A percentile compares a stretch with the other conserved stretches of the same genome.
Evolutionary conservation across 176 grass and related monocot genomes (phyloP).

Genomic region (Puccinellia tenuiflora): DNA sequence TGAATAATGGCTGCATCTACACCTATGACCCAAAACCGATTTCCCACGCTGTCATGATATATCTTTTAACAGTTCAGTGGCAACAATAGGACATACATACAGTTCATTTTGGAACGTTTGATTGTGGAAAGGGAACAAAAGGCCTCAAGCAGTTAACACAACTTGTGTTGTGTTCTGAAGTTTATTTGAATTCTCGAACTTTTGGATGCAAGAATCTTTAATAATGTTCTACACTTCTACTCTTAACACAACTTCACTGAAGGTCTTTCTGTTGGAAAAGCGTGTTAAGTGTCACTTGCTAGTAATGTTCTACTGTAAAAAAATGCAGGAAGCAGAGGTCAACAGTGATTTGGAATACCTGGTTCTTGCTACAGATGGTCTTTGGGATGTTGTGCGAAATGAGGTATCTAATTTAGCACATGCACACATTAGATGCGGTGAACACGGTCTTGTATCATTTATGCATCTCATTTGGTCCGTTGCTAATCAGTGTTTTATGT

Average conservation of each 20-base stretch:
- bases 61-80: constrained; percentile 5
- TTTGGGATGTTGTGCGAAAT: constrained; percentile 78
- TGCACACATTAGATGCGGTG: background rate
- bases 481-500: constrained; percentile 1
- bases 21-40: no score
- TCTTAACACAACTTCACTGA: background rate
- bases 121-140: background rate
- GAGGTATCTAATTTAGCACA: constrained; percentile 45
- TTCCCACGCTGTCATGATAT: background rate
- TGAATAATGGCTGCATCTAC: no score
- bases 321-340: constrained; percentile 53
- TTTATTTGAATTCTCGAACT: background rate
- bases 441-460: background rate
- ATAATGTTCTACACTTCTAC: background rate
- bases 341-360: constrained; percentile 55
- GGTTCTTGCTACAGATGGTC: constrained; percentile 80
- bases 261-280: background rate
- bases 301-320: background rate
- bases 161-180: background rate
- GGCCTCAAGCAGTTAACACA: background rate
- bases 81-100: background rate
- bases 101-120: background rate
- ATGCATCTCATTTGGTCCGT: background rate
- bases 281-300: background rate
- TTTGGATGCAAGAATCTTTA: background rate